Evolutionary conservation across 192 early-diverging fungal genomes (phyloP).

Genomic region (Rhizoclosmatium globosum): DNA sequence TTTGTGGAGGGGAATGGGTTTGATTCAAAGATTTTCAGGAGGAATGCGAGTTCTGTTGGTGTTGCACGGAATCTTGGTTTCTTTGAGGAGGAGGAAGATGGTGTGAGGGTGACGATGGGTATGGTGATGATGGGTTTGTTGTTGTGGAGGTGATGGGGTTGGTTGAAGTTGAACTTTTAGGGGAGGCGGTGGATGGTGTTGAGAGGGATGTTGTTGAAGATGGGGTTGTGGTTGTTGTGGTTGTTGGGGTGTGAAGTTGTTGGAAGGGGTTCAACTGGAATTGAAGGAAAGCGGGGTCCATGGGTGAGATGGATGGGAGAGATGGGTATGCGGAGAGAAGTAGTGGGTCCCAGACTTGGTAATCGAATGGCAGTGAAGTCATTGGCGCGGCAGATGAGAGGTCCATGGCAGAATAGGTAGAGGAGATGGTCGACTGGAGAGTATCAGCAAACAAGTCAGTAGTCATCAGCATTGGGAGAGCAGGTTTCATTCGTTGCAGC

Average conservation of each 20-base stretch:
- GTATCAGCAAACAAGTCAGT: too few species aligned
- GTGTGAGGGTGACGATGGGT: too few species aligned
- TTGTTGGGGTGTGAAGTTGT: neutral
- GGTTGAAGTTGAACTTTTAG: neutral
- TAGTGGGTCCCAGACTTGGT: too few species aligned
- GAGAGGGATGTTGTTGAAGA: neutral
- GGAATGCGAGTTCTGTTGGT: constrained; percentile 13
- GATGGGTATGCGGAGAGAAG: too few species aligned
- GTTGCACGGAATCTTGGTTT: constrained; percentile 16
- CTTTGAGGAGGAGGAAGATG: neutral
- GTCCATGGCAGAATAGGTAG: too few species aligned
- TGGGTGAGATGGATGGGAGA: too few species aligned
- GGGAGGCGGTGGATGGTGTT: neutral
- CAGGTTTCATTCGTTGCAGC: too few species aligned
- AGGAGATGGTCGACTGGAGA: too few species aligned
- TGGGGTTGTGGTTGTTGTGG: neutral
- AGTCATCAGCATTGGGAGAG: too few species aligned
- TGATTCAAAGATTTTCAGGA: constrained; percentile 10
- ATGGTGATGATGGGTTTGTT: neutral
- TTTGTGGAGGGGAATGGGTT: constrained; percentile 23
- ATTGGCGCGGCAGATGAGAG: too few species aligned
- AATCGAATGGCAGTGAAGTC: too few species aligned
- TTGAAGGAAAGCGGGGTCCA: neutral
- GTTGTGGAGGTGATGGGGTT: neutral
- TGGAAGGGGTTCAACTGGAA: neutral